A percentile compares a stretch with the other conserved stretches of the same genome.
Evolutionary conservation across 495 filamentous ascomycete species (phyloP).

Genomic region (Viridothelium virens): DNA sequence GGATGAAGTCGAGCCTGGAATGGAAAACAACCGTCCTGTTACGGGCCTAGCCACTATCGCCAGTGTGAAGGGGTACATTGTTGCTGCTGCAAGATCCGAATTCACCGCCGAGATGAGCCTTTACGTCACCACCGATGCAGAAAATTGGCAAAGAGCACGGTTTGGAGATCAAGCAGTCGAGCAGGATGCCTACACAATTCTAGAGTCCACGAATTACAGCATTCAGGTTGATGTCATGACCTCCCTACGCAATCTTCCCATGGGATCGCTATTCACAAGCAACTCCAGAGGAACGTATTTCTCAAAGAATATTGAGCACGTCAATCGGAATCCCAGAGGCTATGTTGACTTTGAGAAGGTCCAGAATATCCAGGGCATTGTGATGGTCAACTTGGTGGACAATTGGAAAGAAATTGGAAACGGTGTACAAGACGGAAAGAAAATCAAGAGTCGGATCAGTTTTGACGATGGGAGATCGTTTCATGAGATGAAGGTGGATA

Average conservation of each 20-base stretch:
- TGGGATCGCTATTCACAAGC: conserved; percentile 84
- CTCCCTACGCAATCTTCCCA: conserved; percentile 50
- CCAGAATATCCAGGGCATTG: conserved; percentile 78
- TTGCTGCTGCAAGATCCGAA: conserved; percentile 69
- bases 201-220: conserved; percentile 94
- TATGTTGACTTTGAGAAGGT: conserved; percentile 92
- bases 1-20: conserved; percentile 55
- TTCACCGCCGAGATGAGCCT: conserved; percentile 84
- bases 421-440: conserved; percentile 45
- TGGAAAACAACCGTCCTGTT: conserved; percentile 64
- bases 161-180: conserved; percentile 74
- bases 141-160: conserved; percentile 82
- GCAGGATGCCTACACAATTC: conserved; percentile 82
- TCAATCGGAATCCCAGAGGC: conserved; percentile 64
- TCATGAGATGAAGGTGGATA: conserved; percentile 51
- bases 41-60: conserved; percentile 69
- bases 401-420: conserved; percentile 72
- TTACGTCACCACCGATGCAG: conserved; percentile 71
- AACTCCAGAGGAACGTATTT: conserved; percentile 97
- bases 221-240: conserved; percentile 92
- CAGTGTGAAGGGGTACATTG: conserved; percentile 72
- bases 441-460: conserved; percentile 70
- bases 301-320: conserved; percentile 78
- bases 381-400: conserved; percentile 79
- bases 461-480: conserved; percentile 90